Evolutionary conservation across 1,139 yeast species (phyloP).

Genomic region (Blastobotrys arbuscula): DNA sequence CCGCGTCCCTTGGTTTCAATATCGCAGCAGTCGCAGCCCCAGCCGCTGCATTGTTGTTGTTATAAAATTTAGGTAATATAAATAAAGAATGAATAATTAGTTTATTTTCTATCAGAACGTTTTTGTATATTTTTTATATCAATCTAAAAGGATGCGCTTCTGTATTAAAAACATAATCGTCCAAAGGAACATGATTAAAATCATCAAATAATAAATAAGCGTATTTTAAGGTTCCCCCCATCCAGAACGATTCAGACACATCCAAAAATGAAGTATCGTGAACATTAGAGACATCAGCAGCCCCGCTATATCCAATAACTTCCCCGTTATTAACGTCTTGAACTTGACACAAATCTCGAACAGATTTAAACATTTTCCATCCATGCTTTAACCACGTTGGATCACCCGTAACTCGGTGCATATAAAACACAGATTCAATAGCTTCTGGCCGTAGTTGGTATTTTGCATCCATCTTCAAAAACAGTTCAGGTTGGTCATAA

Average conservation of each 20-base stretch:
- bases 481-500: conserved; percentile 35
- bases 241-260: conserved; percentile 73
- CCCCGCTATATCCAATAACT: conserved; percentile 36
- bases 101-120: background rate
- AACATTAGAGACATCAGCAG: conserved; percentile 44
- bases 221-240: conserved; percentile 89
- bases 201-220: conserved; percentile 75
- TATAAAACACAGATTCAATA: conserved; percentile 66
- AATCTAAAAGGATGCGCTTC: conserved; percentile 71
- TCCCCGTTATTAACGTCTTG: conserved; percentile 35
- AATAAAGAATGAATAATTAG: background rate
- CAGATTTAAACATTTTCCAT: conserved; percentile 54
- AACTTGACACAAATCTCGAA: conserved; percentile 33
- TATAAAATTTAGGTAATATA: background rate
- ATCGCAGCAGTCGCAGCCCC: conserved; percentile 1
- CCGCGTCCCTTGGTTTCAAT: background rate
- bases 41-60: background rate
- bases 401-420: conserved; percentile 73
- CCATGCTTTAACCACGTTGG: conserved; percentile 64
- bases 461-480: conserved; percentile 40
- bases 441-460: conserved; percentile 70
- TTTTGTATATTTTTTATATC: background rate
- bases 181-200: conserved; percentile 51
- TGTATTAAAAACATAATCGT: conserved; percentile 68
- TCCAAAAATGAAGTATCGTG: conserved; percentile 32